phyloP scores from a whole-genome alignment of 768 basidiomycete species.

The Paxillus rubicundulus region DNA sequence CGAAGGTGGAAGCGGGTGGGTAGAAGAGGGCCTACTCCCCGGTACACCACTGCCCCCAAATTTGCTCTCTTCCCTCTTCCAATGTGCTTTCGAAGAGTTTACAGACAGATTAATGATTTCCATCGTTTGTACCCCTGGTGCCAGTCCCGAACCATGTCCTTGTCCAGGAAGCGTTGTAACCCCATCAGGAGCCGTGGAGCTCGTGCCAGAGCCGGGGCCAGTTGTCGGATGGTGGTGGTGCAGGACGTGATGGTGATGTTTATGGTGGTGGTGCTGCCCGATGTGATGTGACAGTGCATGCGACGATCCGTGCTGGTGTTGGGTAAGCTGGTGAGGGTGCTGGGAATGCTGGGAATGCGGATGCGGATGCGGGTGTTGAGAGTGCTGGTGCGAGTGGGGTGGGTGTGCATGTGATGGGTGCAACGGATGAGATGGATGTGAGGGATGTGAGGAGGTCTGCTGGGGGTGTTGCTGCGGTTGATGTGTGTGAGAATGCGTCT shows the following conservation, averaged over 20 bases:
- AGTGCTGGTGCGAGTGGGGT: constrained; percentile 33
- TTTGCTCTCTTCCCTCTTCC: constrained; percentile 39
- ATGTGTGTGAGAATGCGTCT: constrained; percentile 34
- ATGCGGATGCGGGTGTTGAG: constrained; percentile 30
- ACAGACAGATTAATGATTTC: constrained; percentile 51
- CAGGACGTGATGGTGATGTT: constrained; percentile 42
- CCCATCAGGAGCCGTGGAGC: constrained; percentile 27
- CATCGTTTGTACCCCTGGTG: constrained; percentile 41
- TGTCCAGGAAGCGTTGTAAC: constrained; percentile 32
- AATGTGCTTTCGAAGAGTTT: constrained; percentile 32
- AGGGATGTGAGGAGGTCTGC: constrained; percentile 12
- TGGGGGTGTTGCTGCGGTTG: constrained; percentile 26
- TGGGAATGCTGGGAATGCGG: constrained; percentile 30
- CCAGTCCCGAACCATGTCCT: constrained; percentile 32
- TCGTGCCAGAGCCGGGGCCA: constrained; percentile 27
- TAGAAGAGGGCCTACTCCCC: constrained; percentile 39
- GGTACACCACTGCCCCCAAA: constrained; percentile 25
- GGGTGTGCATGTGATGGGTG: constrained; percentile 28
- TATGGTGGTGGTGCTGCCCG: constrained; percentile 43
- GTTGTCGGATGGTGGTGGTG: constrained; percentile 49
- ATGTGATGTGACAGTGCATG: constrained; percentile 28
- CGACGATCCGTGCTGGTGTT: constrained; percentile 28
- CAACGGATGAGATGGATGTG: constrained; percentile 20
- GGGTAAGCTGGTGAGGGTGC: constrained; percentile 34
- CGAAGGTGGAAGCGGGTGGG: constrained; percentile 32